Conservation (phyloP, 345 rosid species). For the Ceriops zippeliana region DNA sequence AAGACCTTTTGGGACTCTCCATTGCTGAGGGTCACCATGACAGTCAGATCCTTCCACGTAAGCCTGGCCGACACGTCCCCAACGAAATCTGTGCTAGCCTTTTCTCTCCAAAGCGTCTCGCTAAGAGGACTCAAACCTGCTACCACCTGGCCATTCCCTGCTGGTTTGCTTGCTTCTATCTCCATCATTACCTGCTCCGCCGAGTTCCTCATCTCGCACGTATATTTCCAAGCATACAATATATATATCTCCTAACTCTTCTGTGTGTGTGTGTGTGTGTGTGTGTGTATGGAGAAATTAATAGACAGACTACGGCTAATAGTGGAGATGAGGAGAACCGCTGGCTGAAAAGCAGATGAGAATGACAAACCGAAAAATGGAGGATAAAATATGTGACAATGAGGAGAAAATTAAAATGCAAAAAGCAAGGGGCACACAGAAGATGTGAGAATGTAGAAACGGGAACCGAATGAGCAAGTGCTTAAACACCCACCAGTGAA, state of each 20-base stretch:
- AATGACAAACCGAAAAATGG: background rate
- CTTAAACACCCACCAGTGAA: slow-evolving; percentile 14
- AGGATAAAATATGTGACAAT: background rate
- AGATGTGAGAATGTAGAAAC: slow-evolving; percentile 13
- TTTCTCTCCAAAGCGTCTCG: slow-evolving; percentile 71
- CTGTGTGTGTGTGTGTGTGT: background rate
- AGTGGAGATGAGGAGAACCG: no score
- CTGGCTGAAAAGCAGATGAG: background rate
- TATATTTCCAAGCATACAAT: background rate
- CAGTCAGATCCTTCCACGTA: slow-evolving; percentile 91
- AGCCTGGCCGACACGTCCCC: slow-evolving; percentile 88
- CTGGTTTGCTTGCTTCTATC: slow-evolving; percentile 61
- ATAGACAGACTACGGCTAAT: no score
- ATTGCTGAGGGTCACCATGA: slow-evolving; percentile 59
- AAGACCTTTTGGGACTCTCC: slow-evolving; percentile 75
- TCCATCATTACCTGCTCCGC: slow-evolving; percentile 41
- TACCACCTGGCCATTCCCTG: slow-evolving; percentile 38
- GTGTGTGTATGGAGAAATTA: no score
- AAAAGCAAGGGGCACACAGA: slow-evolving; percentile 9
- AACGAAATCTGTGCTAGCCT: slow-evolving; percentile 43
- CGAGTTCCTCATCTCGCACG: slow-evolving; percentile 11
- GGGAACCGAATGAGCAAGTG: slow-evolving; percentile 3
- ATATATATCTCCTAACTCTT: background rate
- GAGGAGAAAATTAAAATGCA: slow-evolving; percentile 2
- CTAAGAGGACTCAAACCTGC: slow-evolving; percentile 78